Conservation (phyloP, 176 grass and related monocot genomes). For the Oryza nivara region DNA sequence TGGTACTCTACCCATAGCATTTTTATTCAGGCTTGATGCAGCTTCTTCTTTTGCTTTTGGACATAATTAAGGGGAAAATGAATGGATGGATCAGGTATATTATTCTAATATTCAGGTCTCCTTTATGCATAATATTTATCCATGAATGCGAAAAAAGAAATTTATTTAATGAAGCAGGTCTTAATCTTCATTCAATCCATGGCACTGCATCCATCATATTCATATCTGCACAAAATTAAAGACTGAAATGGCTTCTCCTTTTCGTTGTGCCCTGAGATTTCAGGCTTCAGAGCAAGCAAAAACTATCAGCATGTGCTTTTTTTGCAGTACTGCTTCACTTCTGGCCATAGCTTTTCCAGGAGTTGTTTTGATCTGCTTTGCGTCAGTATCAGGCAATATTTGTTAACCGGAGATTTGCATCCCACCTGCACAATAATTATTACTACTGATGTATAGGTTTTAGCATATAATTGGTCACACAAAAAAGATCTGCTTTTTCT, state of each 20-base stretch:
- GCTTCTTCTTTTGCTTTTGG: conserved; percentile 5
- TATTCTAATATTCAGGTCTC: not conserved
- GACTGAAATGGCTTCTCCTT: conserved; percentile 1
- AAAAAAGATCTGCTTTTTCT: not conserved
- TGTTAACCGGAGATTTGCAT: not conserved
- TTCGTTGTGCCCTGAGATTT: conserved; percentile 3
- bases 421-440: not conserved
- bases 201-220: conserved; percentile 7
- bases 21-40: not conserved
- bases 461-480: not conserved
- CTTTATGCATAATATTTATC: not conserved
- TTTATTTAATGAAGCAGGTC: not conserved
- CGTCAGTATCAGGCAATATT: conserved; percentile 34
- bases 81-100: conserved; percentile 13
- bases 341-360: conserved; percentile 32
- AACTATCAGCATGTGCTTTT: not conserved
- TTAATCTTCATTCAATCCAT: conserved; percentile 5
- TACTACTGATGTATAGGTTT: not conserved
- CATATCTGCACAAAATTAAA: not conserved
- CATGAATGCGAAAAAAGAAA: not conserved
- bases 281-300: not conserved
- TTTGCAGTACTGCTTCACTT: conserved; percentile 6
- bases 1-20: not conserved
- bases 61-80: conserved; percentile 10
- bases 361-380: not conserved